phyloP scores from a whole-genome alignment of 2,329 filamentous ascomycete genomes.

The Neoscytalidium dimidiatum region DNA sequence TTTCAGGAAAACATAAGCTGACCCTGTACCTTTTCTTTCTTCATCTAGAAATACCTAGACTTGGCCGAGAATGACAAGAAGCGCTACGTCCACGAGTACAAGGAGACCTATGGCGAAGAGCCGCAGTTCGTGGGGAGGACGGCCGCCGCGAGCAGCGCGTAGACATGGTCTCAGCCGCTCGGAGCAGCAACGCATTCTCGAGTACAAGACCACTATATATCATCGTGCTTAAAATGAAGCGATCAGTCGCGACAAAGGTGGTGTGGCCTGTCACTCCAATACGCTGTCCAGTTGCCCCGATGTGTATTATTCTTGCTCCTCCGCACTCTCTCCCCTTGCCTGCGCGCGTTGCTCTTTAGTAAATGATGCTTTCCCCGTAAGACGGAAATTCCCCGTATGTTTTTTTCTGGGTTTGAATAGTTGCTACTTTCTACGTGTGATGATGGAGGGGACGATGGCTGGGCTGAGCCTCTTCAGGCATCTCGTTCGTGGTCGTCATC shows the following conservation, averaged over 20 bases:
- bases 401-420: too few species aligned
- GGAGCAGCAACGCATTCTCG: not conserved
- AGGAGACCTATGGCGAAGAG: slow-evolving; percentile 30
- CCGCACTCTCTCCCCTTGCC: not conserved
- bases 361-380: not conserved
- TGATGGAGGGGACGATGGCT: not conserved
- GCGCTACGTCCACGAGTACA: slow-evolving; percentile 32
- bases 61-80: slow-evolving; percentile 25
- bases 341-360: not conserved
- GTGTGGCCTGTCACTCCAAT: not conserved
- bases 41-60: slow-evolving; percentile 36
- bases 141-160: not conserved
- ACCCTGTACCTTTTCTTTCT: not conserved
- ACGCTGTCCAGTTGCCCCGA: not conserved
- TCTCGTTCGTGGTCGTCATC: not conserved
- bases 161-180: not conserved
- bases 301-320: not conserved
- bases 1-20: slow-evolving; percentile 25
- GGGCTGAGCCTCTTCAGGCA: not conserved
- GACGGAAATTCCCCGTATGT: not conserved
- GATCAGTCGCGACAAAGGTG: not conserved
- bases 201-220: not conserved
- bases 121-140: not conserved
- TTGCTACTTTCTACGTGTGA: too few species aligned
- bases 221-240: not conserved